Conservation (phyloP, 2,329 filamentous ascomycete genomes). For the Ascosphaera apis region DNA sequence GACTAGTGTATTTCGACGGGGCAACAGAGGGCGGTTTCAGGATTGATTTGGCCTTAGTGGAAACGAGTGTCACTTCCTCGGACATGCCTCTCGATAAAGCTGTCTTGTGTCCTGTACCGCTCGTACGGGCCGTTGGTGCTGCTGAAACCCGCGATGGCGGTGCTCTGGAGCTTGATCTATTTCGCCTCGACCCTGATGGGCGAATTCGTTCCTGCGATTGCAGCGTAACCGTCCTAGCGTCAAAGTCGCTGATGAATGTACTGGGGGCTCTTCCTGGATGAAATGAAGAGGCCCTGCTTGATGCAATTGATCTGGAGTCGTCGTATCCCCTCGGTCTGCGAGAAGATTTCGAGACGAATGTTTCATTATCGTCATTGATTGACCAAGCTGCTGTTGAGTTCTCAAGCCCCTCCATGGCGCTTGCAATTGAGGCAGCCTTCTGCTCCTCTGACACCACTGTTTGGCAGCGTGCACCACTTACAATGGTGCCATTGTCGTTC, state of each 20-base stretch:
- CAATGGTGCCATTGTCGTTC: slow-evolving; percentile 1
- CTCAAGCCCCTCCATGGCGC: slow-evolving; percentile 16
- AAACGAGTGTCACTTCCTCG: not conserved
- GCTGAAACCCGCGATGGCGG: not conserved
- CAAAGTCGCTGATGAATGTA: slow-evolving; percentile 21
- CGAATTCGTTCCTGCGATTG: not conserved
- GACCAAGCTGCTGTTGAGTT: slow-evolving; percentile 5
- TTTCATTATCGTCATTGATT: not conserved
- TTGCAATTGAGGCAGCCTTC: not conserved
- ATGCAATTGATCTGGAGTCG: not conserved
- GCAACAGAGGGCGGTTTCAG: not conserved
- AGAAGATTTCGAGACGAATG: slow-evolving; percentile 2
- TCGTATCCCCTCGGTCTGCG: not conserved
- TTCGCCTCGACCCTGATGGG: slow-evolving; percentile 6
- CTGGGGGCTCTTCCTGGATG: slow-evolving; percentile 12
- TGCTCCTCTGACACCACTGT: slow-evolving; percentile 16
- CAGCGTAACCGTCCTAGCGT: slow-evolving; percentile 4
- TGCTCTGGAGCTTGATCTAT: not conserved
- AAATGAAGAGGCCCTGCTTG: slow-evolving; percentile 7
- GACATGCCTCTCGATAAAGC: not conserved
- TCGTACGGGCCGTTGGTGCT: not conserved
- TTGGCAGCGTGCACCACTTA: slow-evolving; percentile 12
- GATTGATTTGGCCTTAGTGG: not conserved
- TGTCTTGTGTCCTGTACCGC: not conserved
- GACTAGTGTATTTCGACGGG: not conserved